These are phyloP conservation scores for Fonsecaea erecta DNA, from an alignment of 2,329 filamentous ascomycete genomes.

Conservation along the genomic window DNA sequence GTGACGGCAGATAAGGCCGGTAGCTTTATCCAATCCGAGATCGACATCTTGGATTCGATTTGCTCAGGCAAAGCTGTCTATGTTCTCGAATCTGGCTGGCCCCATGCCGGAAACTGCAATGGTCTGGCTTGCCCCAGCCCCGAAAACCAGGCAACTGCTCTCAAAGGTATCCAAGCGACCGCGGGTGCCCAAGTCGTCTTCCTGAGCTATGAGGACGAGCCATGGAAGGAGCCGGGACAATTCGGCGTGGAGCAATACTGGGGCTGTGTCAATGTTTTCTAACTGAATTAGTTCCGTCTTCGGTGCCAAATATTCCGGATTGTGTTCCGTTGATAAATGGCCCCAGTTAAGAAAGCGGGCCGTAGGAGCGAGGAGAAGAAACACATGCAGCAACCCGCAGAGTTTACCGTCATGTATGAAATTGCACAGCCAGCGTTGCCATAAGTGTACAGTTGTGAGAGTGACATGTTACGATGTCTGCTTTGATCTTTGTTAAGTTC, in stretches of 20 bases:
- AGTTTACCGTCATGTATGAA: slow-evolving; percentile 9
- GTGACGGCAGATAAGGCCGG: slow-evolving; percentile 70
- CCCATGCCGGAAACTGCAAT: slow-evolving; percentile 70
- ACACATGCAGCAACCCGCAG: slow-evolving; percentile 13
- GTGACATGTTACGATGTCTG: slow-evolving; percentile 9
- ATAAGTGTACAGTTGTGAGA: slow-evolving; percentile 14
- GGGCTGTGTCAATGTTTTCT: slow-evolving; percentile 66
- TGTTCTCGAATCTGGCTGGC: slow-evolving; percentile 93
- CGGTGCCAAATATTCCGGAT: not conserved
- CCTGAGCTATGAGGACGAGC: slow-evolving; percentile 80
- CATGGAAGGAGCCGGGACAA: slow-evolving; percentile 75
- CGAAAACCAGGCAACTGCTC: slow-evolving; percentile 71
- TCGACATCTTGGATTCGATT: slow-evolving; percentile 69
- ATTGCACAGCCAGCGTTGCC: slow-evolving; percentile 10
- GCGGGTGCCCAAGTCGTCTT: slow-evolving; percentile 74
- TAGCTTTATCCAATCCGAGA: slow-evolving; percentile 73
- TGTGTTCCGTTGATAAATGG: not conserved
- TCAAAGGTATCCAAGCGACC: slow-evolving; percentile 69
- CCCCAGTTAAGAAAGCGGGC: not conserved
- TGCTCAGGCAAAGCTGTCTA: slow-evolving; percentile 75
- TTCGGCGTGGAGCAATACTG: slow-evolving; percentile 81
- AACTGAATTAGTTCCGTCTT: slow-evolving; percentile 30
- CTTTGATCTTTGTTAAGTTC: slow-evolving; percentile 9
- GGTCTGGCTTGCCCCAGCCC: slow-evolving; percentile 71
- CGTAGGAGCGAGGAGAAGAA: not conserved